A percentile compares a stretch with the other conserved stretches of the same genome.
Conservation (phyloP, 2,329 filamentous ascomycete genomes). For the Penicillium decumbens region DNA sequence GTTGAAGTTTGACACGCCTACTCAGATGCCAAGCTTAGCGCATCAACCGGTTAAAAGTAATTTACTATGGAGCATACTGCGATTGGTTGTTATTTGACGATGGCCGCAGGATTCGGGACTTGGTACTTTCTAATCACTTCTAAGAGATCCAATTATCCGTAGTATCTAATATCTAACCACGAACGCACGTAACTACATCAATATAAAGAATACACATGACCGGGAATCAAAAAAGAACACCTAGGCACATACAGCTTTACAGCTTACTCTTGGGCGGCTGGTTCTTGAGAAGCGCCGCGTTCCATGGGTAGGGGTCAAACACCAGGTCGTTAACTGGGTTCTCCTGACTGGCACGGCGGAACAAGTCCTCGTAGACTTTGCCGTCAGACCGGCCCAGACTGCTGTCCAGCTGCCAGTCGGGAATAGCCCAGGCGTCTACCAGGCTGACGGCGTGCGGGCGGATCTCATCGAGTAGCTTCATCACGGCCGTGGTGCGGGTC, state of each 20-base stretch:
- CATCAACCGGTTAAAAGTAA: no score
- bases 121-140: background rate
- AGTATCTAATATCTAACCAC: background rate
- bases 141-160: slow-evolving; percentile 6
- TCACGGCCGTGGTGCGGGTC: slow-evolving; percentile 61
- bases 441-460: slow-evolving; percentile 67
- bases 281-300: slow-evolving; percentile 57
- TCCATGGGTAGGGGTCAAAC: slow-evolving; percentile 67
- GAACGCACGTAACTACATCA: slow-evolving; percentile 6
- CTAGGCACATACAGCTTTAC: slow-evolving; percentile 15
- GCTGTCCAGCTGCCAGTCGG: slow-evolving; percentile 72
- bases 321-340: slow-evolving; percentile 70
- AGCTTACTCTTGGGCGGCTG: slow-evolving; percentile 38
- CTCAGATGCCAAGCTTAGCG: no score
- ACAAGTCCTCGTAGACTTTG: slow-evolving; percentile 73
- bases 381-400: slow-evolving; percentile 66
- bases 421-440: slow-evolving; percentile 71
- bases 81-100: no score
- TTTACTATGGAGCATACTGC: no score
- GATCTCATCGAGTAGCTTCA: slow-evolving; percentile 66
- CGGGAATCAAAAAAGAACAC: slow-evolving; percentile 6
- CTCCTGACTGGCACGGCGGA: slow-evolving; percentile 64
- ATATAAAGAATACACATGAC: slow-evolving; percentile 6
- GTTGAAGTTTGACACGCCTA: no score
- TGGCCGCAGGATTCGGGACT: no score